Conservation (phyloP, 305 asterid genomes). For the Ilex paraguariensis region DNA sequence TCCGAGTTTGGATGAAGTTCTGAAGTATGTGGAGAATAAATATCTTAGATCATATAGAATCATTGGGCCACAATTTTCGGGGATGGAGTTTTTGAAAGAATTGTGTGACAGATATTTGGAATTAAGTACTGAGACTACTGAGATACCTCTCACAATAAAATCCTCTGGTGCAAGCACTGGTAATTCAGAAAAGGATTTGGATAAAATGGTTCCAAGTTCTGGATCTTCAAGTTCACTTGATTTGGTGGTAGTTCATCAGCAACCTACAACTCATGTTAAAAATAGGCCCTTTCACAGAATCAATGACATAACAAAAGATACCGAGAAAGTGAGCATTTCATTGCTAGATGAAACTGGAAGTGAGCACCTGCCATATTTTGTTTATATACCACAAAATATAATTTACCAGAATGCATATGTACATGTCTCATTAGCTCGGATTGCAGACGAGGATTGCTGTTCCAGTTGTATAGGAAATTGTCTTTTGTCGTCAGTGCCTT, state of each 20-base stretch:
- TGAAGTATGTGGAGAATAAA: constrained; percentile 44
- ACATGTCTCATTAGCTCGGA: constrained; percentile 68
- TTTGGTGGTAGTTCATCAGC: background rate
- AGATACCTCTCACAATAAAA: constrained; percentile 4
- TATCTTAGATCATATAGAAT: constrained; percentile 37
- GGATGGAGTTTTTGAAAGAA: constrained; percentile 43
- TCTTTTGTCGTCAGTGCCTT: constrained; percentile 46
- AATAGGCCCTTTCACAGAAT: background rate
- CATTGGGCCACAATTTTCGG: constrained; percentile 33
- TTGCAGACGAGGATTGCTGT: constrained; percentile 57
- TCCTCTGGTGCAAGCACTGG: background rate
- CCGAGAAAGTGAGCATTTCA: constrained; percentile 57
- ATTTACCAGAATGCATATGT: constrained; percentile 65
- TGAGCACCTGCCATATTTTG: constrained; percentile 55
- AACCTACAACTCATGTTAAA: background rate
- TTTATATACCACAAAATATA: constrained; percentile 66
- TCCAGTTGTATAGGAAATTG: constrained; percentile 75
- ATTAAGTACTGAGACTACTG: constrained; percentile 33
- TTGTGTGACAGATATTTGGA: constrained; percentile 43
- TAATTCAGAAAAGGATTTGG: too few relatives aligned
- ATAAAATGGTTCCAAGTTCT: too few relatives aligned
- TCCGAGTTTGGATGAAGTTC: constrained; percentile 47
- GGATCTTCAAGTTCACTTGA: background rate
- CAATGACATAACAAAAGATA: constrained; percentile 71
- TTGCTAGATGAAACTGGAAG: constrained; percentile 55